A percentile compares a stretch with the other conserved stretches of the same genome.
phyloP scores from a whole-genome alignment of 345 rosid species.

The Triadica sebifera region DNA sequence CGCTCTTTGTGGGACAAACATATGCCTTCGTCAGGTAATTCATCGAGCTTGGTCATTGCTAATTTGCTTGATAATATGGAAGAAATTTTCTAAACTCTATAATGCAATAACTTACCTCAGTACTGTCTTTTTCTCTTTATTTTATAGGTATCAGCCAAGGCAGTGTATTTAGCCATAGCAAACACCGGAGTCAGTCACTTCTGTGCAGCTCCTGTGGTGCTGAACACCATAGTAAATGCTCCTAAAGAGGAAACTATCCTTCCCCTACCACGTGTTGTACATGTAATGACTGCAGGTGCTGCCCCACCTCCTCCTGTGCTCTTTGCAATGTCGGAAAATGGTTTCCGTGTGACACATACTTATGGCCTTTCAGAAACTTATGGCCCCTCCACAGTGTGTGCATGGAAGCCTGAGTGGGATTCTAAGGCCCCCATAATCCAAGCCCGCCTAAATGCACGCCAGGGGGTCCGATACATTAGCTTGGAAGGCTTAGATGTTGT shows the following conservation, averaged over 20 bases:
- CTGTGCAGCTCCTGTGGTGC: conserved; percentile 94
- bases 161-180: conserved; percentile 71
- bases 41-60: not conserved
- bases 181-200: conserved; percentile 73
- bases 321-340: conserved; percentile 64
- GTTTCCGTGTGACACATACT: conserved; percentile 78
- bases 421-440: conserved; percentile 60
- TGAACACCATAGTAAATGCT: conserved; percentile 75
- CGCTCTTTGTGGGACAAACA: conserved; percentile 71
- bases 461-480: conserved; percentile 70
- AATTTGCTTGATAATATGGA: not conserved
- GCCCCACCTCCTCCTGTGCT: conserved; percentile 86
- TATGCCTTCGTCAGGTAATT: conserved; percentile 94
- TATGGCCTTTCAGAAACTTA: conserved; percentile 92
- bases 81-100: conserved; percentile 1
- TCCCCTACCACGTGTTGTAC: conserved; percentile 73
- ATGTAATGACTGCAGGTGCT: conserved; percentile 89
- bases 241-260: conserved; percentile 66
- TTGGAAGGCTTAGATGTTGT: conserved; percentile 74
- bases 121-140: not conserved
- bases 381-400: conserved; percentile 82
- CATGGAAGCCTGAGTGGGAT: conserved; percentile 96
- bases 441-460: conserved; percentile 88
- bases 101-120: not conserved
- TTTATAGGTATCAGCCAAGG: conserved; percentile 76